phyloP scores from a whole-genome alignment of 441 rosid genomes.

The Syzygium syzygioides region DNA sequence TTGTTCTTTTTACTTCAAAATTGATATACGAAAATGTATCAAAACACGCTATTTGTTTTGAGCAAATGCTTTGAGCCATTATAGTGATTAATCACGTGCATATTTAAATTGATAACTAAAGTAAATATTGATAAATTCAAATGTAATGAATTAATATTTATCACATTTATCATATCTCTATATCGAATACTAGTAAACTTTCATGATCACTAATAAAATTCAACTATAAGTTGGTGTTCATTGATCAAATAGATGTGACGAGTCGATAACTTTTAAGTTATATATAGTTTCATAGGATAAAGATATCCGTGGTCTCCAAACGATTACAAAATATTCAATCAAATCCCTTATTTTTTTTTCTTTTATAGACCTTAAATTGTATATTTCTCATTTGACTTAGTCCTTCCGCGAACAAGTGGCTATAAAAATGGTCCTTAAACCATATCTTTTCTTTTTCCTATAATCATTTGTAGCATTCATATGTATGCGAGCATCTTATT shows the following conservation, averaged over 20 bases:
- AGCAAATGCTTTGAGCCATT: not conserved
- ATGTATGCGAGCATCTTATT: too few relatives aligned
- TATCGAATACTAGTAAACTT: not conserved
- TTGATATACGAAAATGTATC: not conserved
- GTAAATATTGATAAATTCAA: not conserved
- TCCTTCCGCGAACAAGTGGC: not conserved
- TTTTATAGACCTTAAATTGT: not conserved
- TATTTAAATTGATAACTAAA: not conserved
- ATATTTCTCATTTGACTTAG: too few relatives aligned
- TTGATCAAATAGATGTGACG: not conserved
- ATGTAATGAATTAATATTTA: not conserved
- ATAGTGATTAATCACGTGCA: not conserved
- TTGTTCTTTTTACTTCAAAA: not conserved
- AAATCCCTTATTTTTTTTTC: not conserved
- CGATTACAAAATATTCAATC: not conserved
- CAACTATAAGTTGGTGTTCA: not conserved
- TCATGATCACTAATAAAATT: not conserved
- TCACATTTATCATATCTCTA: not conserved
- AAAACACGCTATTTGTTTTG: not conserved
- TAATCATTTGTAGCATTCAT: too few relatives aligned
- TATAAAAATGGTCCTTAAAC: not conserved
- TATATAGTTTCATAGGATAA: not conserved
- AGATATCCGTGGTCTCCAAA: not conserved
- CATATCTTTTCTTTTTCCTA: too few relatives aligned
- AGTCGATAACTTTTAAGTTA: fast-evolving